Conservation (phyloP, 495 filamentous ascomycete species). For the Penicillium daleae region DNA sequence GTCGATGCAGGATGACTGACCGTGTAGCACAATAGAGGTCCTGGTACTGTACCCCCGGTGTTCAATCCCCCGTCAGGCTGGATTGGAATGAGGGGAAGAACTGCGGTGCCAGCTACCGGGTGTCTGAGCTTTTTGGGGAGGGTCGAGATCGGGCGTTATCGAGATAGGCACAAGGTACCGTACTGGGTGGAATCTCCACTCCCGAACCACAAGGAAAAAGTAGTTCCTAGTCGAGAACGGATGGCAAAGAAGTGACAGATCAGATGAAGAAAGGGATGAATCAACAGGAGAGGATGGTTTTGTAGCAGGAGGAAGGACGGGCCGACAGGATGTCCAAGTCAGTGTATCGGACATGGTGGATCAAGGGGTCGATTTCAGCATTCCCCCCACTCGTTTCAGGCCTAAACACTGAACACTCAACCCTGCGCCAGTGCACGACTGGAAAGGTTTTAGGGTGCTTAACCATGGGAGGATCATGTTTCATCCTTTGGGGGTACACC, state of each 20-base stretch:
- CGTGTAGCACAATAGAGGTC: conserved; percentile 17
- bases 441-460: background rate
- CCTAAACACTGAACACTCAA: background rate
- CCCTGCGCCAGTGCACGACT: background rate
- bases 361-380: conserved; percentile 17
- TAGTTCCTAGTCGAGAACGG: no score
- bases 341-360: conserved; percentile 1
- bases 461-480: background rate
- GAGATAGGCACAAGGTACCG: conserved; percentile 13
- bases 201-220: background rate
- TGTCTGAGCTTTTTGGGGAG: conserved; percentile 31
- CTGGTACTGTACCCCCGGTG: background rate
- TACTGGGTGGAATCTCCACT: background rate
- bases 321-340: background rate
- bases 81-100: conserved; percentile 19
- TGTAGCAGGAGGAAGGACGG: conserved; percentile 5
- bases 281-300: background rate
- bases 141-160: conserved; percentile 31
- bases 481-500: background rate
- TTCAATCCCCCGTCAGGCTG: conserved; percentile 14
- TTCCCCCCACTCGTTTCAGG: conserved; percentile 26
- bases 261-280: background rate
- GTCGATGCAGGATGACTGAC: conserved; percentile 14
- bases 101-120: background rate
- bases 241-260: background rate